Evolutionary conservation across 768 basidiomycete genomes (phyloP).

Genomic region (Leccinum disarticulatum): DNA sequence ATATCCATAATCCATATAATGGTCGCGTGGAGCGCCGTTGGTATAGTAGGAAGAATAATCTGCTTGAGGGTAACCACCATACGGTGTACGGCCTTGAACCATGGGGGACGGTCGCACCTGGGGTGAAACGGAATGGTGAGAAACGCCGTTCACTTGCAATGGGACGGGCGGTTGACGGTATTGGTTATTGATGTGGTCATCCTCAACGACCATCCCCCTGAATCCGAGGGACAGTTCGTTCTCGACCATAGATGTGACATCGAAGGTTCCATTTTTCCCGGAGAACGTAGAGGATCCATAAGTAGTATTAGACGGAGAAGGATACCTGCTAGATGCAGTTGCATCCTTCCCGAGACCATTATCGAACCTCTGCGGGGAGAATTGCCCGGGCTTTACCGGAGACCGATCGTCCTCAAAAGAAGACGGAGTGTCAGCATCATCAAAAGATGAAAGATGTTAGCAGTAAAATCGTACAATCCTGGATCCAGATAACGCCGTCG

Average conservation of each 20-base stretch:
- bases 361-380: conserved; percentile 57
- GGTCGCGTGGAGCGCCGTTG: conserved; percentile 48
- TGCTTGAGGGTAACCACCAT: conserved; percentile 48
- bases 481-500: conserved; percentile 37
- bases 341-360: conserved; percentile 42
- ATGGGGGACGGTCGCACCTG: conserved; percentile 44
- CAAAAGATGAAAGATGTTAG: conserved; percentile 12
- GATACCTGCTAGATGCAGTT: conserved; percentile 39
- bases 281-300: conserved; percentile 34
- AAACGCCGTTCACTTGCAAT: conserved; percentile 30
- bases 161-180: conserved; percentile 38
- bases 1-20: conserved; percentile 56
- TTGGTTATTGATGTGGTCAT: conserved; percentile 43
- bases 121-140: conserved; percentile 33
- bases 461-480: conserved; percentile 37
- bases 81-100: conserved; percentile 47
- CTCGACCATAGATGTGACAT: conserved; percentile 44
- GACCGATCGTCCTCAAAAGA: conserved; percentile 47
- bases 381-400: conserved; percentile 46
- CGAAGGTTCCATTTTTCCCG: conserved; percentile 35
- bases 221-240: conserved; percentile 57
- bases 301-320: conserved; percentile 45
- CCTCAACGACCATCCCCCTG: conserved; percentile 62
- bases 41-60: conserved; percentile 65
- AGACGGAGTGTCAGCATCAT: conserved; percentile 18